phyloP scores from a whole-genome alignment of 257 asterid genomes.

The Apocynum venetum region DNA sequence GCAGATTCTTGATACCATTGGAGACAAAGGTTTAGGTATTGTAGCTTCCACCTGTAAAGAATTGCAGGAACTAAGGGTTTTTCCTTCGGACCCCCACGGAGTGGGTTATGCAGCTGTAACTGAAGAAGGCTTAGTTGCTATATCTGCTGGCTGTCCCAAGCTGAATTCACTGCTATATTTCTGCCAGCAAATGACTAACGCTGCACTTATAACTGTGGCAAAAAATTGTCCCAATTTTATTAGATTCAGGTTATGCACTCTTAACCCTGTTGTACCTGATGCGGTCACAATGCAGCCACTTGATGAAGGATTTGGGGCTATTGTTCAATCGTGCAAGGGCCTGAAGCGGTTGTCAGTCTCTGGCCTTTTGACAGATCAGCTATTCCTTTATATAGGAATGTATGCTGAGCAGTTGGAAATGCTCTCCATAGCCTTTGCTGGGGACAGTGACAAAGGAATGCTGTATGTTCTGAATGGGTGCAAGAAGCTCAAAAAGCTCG shows the following conservation, averaged over 20 bases:
- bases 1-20: constrained; percentile 71
- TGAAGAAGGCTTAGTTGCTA: constrained; percentile 69
- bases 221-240: constrained; percentile 80
- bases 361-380: constrained; percentile 65
- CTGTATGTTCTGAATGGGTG: constrained; percentile 69
- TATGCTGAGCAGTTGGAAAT: constrained; percentile 81
- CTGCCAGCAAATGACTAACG: constrained; percentile 84
- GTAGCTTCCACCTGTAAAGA: constrained; percentile 73
- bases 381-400: constrained; percentile 81
- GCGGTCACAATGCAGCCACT: constrained; percentile 72
- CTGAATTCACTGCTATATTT: constrained; percentile 66
- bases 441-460: constrained; percentile 81
- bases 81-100: constrained; percentile 50
- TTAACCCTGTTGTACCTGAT: constrained; percentile 62
- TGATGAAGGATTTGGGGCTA: constrained; percentile 89
- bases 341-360: constrained; percentile 71
- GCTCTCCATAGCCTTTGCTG: constrained; percentile 83
- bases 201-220: constrained; percentile 73
- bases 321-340: constrained; percentile 81
- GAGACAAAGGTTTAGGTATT: constrained; percentile 58
- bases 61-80: constrained; percentile 70
- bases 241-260: constrained; percentile 61
- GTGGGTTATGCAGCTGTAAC: constrained; percentile 60
- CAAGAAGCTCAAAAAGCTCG: constrained; percentile 75
- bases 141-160: constrained; percentile 82